These are phyloP conservation scores for Candida mesenterica DNA, from an alignment of 1,139 yeast genomes.

Conservation along the genomic window DNA sequence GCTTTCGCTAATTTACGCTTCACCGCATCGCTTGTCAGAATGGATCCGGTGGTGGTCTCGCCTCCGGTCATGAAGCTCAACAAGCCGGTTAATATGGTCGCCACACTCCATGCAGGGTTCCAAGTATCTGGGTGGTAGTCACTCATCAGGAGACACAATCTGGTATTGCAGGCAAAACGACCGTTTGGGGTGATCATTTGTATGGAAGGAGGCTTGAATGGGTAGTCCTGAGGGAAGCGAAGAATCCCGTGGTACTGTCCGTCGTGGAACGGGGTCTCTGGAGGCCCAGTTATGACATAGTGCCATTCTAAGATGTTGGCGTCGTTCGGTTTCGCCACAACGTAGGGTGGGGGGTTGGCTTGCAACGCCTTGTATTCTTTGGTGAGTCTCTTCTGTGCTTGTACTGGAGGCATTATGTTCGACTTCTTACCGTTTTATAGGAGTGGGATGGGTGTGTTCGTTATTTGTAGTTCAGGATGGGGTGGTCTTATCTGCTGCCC, in stretches of 20 bases:
- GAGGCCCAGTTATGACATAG: constrained; percentile 81
- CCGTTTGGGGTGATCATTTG: constrained; percentile 88
- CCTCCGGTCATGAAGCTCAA: constrained; percentile 79
- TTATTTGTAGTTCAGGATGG: too few species aligned
- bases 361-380: constrained; percentile 76
- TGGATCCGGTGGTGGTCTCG: constrained; percentile 42
- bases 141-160: constrained; percentile 84
- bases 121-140: constrained; percentile 92
- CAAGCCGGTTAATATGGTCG: constrained; percentile 80
- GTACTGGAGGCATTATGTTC: constrained; percentile 47
- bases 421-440: too few species aligned
- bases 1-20: constrained; percentile 43
- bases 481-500: neutral
- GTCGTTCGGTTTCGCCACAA: constrained; percentile 82
- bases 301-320: constrained; percentile 58
- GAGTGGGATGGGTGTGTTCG: neutral
- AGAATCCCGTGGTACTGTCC: constrained; percentile 92
- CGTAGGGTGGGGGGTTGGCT: constrained; percentile 77
- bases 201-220: constrained; percentile 90
- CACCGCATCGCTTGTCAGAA: constrained; percentile 34
- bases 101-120: constrained; percentile 95
- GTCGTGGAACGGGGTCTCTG: constrained; percentile 75
- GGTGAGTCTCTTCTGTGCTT: constrained; percentile 53
- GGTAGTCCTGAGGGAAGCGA: constrained; percentile 82
- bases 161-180: constrained; percentile 70